phyloP scores from a whole-genome alignment of 345 rosid genomes.

The Linum tenue region DNA sequence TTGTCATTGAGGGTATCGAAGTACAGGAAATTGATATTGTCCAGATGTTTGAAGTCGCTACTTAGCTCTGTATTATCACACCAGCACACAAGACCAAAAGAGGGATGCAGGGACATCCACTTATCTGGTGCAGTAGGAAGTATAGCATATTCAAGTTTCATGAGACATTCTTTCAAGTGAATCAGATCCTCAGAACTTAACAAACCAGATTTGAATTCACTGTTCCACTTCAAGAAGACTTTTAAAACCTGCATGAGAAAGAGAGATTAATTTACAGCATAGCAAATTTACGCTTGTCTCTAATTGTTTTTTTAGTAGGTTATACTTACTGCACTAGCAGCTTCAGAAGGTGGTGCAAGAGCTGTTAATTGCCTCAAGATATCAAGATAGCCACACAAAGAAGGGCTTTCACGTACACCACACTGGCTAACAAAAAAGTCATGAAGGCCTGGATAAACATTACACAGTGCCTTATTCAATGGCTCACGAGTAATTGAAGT shows the following conservation, averaged over 20 bases:
- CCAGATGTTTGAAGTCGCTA: slow-evolving; percentile 48
- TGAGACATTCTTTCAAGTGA: slow-evolving; percentile 51
- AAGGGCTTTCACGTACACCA: slow-evolving; percentile 62
- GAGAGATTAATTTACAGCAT: slow-evolving; percentile 16
- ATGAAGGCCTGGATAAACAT: slow-evolving; percentile 71
- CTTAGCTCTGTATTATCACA: slow-evolving; percentile 58
- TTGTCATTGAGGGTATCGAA: slow-evolving; percentile 45
- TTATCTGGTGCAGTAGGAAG: slow-evolving; percentile 64
- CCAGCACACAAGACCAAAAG: slow-evolving; percentile 80
- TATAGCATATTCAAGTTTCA: slow-evolving; percentile 46
- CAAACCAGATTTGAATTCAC: slow-evolving; percentile 49
- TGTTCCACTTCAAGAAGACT: slow-evolving; percentile 73
- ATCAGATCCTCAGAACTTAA: slow-evolving; percentile 44
- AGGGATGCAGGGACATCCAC: slow-evolving; percentile 84
- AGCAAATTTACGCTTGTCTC: slow-evolving; percentile 1
- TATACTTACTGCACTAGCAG: slow-evolving; percentile 58
- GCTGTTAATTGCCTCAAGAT: slow-evolving; percentile 56
- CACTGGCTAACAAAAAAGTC: slow-evolving; percentile 75
- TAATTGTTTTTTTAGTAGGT: slow-evolving; percentile 8
- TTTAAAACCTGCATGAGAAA: slow-evolving; percentile 54
- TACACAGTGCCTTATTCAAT: slow-evolving; percentile 46
- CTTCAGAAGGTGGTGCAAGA: slow-evolving; percentile 57
- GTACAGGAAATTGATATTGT: slow-evolving; percentile 47
- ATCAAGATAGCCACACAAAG: slow-evolving; percentile 44
- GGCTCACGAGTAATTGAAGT: slow-evolving; percentile 21